Conservation (phyloP, 306 rosid genomes). For the Cicer judaicum region DNA sequence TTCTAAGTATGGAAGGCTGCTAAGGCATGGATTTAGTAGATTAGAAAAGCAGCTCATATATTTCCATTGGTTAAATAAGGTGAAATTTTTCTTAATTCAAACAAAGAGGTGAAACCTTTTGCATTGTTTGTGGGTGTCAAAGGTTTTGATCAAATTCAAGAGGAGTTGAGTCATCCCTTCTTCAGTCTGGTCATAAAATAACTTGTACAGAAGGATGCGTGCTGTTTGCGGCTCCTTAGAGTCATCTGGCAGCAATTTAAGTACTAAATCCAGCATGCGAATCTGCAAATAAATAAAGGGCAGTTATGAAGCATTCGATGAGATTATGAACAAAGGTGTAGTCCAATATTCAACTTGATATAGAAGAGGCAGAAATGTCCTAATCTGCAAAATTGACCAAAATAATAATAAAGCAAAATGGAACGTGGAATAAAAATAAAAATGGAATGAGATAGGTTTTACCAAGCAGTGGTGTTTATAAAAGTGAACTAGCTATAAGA, state of each 20-base stretch:
- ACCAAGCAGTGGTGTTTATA: slow-evolving; percentile 24
- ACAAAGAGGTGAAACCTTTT: slow-evolving; percentile 67
- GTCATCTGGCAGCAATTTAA: slow-evolving; percentile 73
- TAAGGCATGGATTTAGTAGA: background rate
- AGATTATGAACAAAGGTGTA: slow-evolving; percentile 27
- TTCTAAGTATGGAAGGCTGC: slow-evolving; percentile 14
- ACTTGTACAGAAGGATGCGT: slow-evolving; percentile 90
- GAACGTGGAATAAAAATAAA: slow-evolving; percentile 29
- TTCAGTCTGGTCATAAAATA: slow-evolving; percentile 96
- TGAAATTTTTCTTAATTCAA: slow-evolving; percentile 7
- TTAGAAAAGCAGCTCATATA: background rate
- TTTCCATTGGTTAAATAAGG: slow-evolving; percentile 21
- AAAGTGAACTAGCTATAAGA: slow-evolving; percentile 17
- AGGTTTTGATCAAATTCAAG: slow-evolving; percentile 70
- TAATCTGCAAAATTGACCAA: slow-evolving; percentile 18
- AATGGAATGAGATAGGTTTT: slow-evolving; percentile 17
- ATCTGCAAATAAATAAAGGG: slow-evolving; percentile 65
- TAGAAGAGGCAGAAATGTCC: background rate
- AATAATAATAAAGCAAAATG: slow-evolving; percentile 30
- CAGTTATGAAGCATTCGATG: slow-evolving; percentile 45
- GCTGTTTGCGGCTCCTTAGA: slow-evolving; percentile 88
- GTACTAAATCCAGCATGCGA: slow-evolving; percentile 84
- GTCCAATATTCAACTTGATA: slow-evolving; percentile 16
- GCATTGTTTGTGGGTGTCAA: slow-evolving; percentile 83
- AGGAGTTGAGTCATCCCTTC: slow-evolving; percentile 93